phyloP scores from a whole-genome alignment of 176 grass and related monocot genomes.

The Rhynchospora tenuis region DNA sequence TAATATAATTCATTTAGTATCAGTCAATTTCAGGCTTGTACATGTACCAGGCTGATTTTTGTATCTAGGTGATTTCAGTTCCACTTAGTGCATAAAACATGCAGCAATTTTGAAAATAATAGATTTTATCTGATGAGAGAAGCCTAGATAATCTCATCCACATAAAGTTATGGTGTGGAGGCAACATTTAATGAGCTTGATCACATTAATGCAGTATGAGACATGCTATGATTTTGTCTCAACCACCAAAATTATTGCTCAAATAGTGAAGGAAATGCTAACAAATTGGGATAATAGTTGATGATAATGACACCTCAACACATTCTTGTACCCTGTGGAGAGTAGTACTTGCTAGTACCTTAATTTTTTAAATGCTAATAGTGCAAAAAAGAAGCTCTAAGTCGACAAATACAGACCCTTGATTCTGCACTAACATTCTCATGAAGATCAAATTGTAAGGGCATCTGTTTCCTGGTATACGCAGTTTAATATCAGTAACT shows the following conservation, averaged over 20 bases:
- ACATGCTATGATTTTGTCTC: neutral
- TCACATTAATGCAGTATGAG: neutral
- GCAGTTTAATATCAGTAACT: neutral
- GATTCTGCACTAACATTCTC: neutral
- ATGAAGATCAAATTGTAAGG: neutral
- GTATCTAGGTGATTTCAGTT: neutral
- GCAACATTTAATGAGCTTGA: neutral
- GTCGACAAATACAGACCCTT: neutral
- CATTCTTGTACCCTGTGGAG: neutral
- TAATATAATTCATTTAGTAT: neutral
- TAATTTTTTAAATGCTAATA: neutral
- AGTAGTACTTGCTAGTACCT: neutral
- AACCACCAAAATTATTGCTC: constrained; percentile 9
- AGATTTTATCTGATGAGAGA: neutral
- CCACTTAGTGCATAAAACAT: neutral
- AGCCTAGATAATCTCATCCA: neutral
- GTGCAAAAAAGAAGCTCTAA: neutral
- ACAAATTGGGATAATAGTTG: neutral
- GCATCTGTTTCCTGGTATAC: neutral
- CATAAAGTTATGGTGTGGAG: neutral
- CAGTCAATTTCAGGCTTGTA: neutral
- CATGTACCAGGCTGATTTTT: neutral
- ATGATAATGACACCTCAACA: neutral
- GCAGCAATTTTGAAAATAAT: neutral
- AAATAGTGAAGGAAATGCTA: neutral